A percentile compares a stretch with the other conserved stretches of the same genome.
Evolutionary conservation across 768 basidiomycete genomes (phyloP).

Genomic region (Butyriboletus loyo): DNA sequence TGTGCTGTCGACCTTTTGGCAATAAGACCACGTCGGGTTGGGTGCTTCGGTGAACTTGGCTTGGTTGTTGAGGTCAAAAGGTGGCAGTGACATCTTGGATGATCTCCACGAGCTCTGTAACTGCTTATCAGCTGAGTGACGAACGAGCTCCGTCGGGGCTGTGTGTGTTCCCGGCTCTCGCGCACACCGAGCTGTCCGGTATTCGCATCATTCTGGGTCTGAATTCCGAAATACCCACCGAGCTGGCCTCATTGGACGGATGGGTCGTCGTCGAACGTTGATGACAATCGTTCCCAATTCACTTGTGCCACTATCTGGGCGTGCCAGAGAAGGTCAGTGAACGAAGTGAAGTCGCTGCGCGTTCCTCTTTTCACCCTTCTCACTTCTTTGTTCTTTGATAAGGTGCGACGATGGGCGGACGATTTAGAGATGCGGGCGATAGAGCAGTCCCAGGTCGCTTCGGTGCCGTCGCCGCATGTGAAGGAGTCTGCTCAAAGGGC

Average conservation of each 20-base stretch:
- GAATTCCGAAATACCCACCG: no score
- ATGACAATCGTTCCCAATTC: neutral
- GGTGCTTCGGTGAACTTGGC: conserved; percentile 30
- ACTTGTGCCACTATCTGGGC: no score
- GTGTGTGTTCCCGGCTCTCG: neutral
- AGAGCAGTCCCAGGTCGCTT: no score
- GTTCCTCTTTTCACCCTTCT: neutral
- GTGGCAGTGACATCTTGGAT: conserved; percentile 28
- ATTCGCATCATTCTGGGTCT: no score
- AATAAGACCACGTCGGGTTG: conserved; percentile 32
- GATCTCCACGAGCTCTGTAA: neutral
- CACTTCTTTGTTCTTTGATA: no score
- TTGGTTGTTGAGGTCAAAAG: conserved; percentile 19
- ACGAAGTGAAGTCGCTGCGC: neutral
- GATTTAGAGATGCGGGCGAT: no score
- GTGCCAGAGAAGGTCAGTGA: neutral
- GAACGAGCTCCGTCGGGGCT: neutral
- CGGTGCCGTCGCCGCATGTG: no score
- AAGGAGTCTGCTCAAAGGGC: no score
- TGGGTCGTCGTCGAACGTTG: neutral
- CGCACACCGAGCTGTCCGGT: neutral
- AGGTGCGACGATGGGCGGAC: conserved; percentile 6
- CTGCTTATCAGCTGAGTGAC: neutral
- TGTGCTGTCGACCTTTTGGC: conserved; percentile 29
- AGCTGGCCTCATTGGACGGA: no score